Evolutionary conservation across 169 alveolate species (phyloP), one percentile per base, ranked within the genome.

Genomic region (Plasmodium inui): DNA sequence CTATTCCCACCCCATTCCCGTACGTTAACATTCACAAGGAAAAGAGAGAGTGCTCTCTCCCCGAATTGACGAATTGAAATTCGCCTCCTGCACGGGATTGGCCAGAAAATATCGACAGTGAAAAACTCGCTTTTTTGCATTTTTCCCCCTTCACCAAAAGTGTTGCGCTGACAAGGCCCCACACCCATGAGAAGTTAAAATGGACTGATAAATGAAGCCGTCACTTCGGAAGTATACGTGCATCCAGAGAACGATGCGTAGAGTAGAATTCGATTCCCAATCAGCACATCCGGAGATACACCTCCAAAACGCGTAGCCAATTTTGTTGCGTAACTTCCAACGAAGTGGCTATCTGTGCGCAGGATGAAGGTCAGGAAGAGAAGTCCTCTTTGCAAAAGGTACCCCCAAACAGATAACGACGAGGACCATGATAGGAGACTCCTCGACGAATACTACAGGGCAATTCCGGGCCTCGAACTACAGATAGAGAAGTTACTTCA

Each of bases 401-500:
- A 70, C 37, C 10, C 28, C 12, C 17, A 26, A 3, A 8, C 22
- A 26, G 14, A 19, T 78, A 53, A 78, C n/a, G 44, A 3, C 57
- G n/a, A 12, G n/a, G n/a, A 10, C 12, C 57, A 10, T 10, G 57
- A 12, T 46, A 8, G n/a, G 57, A 10, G 67, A 12, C 32, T 79
- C 14, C 19, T 44, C 14, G 44, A 76, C 28, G 89, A 88, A 61
- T 44, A 78, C 44, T 76, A 76, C 67, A 44, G 57, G n/a, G n/a
- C 46, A 88, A 76, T 78, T 19, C 94, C 94, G n/a, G n/a, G 73
- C 50, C 70, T 90, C 22, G 94, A 90, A 80, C 30, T 17, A 17
- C 81, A 90, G 82, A 90, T 90, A 80, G 94, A 90, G 37, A 90
- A 90, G n/a, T 61, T 90, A 22, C 55, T 90, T 70, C 67, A 90